Evolutionary conservation across 2,329 filamentous ascomycete species (phyloP).

Genomic region (Penicillium capsulatum): DNA sequence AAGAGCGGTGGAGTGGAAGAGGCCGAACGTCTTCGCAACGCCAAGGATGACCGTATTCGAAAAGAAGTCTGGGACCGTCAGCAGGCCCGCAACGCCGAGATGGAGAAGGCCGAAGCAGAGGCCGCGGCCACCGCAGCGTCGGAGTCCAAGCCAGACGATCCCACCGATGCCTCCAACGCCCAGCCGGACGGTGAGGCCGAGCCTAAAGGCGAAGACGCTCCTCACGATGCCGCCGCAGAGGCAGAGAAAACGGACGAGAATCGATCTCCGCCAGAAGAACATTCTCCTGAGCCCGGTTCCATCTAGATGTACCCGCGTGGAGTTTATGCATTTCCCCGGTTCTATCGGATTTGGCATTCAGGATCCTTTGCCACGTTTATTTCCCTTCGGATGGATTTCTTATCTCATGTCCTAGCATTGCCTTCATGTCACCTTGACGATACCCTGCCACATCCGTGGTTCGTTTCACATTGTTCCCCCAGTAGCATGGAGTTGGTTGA

Average conservation of each 20-base stretch:
- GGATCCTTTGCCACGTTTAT: not conserved
- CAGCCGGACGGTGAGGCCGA: conserved; percentile 11
- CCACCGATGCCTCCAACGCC: conserved; percentile 9
- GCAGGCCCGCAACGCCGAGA: conserved; percentile 50
- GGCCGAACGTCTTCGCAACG: conserved; percentile 75
- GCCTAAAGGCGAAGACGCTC: not conserved
- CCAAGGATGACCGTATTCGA: conserved; percentile 81
- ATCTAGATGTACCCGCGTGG: not conserved
- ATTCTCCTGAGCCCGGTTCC: conserved; percentile 2
- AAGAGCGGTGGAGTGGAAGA: conserved; percentile 96
- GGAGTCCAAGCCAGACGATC: no score
- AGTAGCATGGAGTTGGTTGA: conserved; percentile 13
- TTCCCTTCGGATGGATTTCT: conserved; percentile 9
- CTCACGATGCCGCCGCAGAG: not conserved
- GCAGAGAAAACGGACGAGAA: conserved; percentile 2
- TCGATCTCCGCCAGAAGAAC: conserved; percentile 1
- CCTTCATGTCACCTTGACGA: conserved; percentile 23
- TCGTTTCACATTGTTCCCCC: conserved; percentile 9
- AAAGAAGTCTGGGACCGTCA: conserved; percentile 64
- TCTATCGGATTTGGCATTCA: no score
- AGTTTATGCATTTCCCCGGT: no score
- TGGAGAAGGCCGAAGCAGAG: conserved; percentile 36
- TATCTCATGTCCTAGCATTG: conserved; percentile 12
- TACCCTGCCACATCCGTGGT: conserved; percentile 22
- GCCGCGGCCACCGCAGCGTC: conserved; percentile 26